Conservation (phyloP, 2,329 filamentous ascomycete species). For the Pseudonectria buxi region DNA sequence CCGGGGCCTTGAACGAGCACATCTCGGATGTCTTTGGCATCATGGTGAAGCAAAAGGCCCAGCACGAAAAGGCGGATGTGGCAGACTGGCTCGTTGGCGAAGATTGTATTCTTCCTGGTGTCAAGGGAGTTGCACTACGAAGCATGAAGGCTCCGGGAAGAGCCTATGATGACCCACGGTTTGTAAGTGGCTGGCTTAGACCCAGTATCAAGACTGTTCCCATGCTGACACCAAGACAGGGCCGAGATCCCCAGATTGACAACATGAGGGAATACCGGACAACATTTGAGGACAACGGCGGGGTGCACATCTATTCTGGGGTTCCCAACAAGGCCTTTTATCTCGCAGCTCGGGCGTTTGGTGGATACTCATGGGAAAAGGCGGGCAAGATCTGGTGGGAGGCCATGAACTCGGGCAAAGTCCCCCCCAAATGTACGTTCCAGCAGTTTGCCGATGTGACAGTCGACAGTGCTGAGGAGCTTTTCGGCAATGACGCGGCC, state of each 20-base stretch:
- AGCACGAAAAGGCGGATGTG: slow-evolving; percentile 36
- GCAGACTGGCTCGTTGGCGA: slow-evolving; percentile 52
- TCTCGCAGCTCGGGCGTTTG: slow-evolving; percentile 38
- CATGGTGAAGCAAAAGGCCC: slow-evolving; percentile 49
- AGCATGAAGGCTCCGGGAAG: slow-evolving; percentile 49
- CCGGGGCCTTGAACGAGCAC: slow-evolving; percentile 51
- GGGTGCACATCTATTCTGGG: slow-evolving; percentile 49
- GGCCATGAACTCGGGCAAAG: slow-evolving; percentile 36
- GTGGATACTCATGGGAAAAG: slow-evolving; percentile 48
- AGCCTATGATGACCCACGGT: slow-evolving; percentile 45
- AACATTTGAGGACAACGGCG: slow-evolving; percentile 41
- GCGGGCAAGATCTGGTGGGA: slow-evolving; percentile 48
- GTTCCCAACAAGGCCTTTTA: slow-evolving; percentile 54
- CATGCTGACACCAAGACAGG: slow-evolving; percentile 21
- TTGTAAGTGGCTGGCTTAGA: slow-evolving; percentile 28
- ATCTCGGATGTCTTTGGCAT: slow-evolving; percentile 50
- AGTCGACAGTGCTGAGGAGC: slow-evolving; percentile 36
- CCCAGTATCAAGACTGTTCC: not conserved
- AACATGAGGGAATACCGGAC: slow-evolving; percentile 38
- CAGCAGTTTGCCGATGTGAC: slow-evolving; percentile 44
- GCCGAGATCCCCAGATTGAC: slow-evolving; percentile 46
- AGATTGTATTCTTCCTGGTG: slow-evolving; percentile 41
- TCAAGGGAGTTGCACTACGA: slow-evolving; percentile 46
- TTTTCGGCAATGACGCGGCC: slow-evolving; percentile 36
- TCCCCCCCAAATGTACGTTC: slow-evolving; percentile 37